Conservation (phyloP, 805 yeast genomes). For the Pichia gijzeniarum region DNA sequence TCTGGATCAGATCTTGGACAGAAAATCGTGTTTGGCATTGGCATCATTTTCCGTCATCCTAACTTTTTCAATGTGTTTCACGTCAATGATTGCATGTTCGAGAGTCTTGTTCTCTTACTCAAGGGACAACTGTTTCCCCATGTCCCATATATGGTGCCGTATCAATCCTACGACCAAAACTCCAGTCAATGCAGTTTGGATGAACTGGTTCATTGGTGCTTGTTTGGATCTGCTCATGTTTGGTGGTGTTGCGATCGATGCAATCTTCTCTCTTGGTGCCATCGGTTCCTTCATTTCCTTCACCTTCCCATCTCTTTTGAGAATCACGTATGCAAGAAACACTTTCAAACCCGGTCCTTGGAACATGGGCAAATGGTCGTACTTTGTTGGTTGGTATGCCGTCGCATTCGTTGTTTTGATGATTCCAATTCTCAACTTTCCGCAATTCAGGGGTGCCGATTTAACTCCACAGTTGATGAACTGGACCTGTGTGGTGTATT, state of each 20-base stretch:
- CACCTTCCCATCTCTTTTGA: slow-evolving; percentile 54
- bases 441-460: slow-evolving; percentile 37
- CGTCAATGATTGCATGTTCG: slow-evolving; percentile 61
- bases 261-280: slow-evolving; percentile 69
- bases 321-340: slow-evolving; percentile 47
- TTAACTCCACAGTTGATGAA: slow-evolving; percentile 42
- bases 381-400: slow-evolving; percentile 42
- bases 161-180: slow-evolving; percentile 50
- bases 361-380: slow-evolving; percentile 49
- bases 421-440: slow-evolving; percentile 59
- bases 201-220: slow-evolving; percentile 49
- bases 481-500: slow-evolving; percentile 58
- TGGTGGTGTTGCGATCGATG: slow-evolving; percentile 60
- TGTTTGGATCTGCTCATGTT: slow-evolving; percentile 53
- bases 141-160: slow-evolving; percentile 41
- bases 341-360: slow-evolving; percentile 61
- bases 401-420: slow-evolving; percentile 44
- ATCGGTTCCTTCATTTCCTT: slow-evolving; percentile 63
- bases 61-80: slow-evolving; percentile 44
- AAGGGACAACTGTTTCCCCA: slow-evolving; percentile 64
- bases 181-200: slow-evolving; percentile 61
- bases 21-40: slow-evolving; percentile 36
- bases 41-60: slow-evolving; percentile 39
- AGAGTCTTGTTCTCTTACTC: slow-evolving; percentile 63
- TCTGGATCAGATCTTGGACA: slow-evolving; percentile 42